A percentile compares a stretch with the other conserved stretches of the same genome.
phyloP scores from a whole-genome alignment of 441 rosid species.

The Francoa sonchifolia region DNA sequence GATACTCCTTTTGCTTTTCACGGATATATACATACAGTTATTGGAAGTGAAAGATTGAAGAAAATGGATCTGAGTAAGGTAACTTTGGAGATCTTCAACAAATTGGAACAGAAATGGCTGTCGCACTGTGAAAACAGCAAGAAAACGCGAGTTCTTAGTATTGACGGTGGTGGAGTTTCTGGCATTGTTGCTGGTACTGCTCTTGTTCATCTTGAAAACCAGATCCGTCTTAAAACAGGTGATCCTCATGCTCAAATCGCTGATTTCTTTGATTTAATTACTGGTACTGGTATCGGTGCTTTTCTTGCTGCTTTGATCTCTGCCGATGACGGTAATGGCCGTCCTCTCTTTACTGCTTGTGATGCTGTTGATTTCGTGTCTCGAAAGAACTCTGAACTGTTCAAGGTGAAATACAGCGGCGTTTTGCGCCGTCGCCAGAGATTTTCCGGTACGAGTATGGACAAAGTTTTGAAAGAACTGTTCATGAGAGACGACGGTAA shows the following conservation, averaged over 20 bases:
- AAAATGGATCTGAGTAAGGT: conserved; percentile 90
- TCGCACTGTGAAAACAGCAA: conserved; percentile 55
- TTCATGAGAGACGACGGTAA: conserved; percentile 54
- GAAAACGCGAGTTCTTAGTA: conserved; percentile 68
- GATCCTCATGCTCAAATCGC: conserved; percentile 58
- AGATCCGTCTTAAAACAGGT: conserved; percentile 65
- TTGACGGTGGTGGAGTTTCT: conserved; percentile 77
- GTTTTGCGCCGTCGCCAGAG: conserved; percentile 30
- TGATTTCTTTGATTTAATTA: conserved; percentile 79
- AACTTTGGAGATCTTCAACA: conserved; percentile 77
- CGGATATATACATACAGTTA: too few species aligned
- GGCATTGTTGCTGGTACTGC: conserved; percentile 58
- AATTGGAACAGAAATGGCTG: conserved; percentile 85
- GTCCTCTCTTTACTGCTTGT: conserved; percentile 55
- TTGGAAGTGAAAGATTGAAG: too few species aligned
- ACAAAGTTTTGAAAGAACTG: conserved; percentile 42
- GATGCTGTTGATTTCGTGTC: conserved; percentile 43
- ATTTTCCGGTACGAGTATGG: conserved; percentile 65
- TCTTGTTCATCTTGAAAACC: conserved; percentile 67
- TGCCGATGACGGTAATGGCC: conserved; percentile 62
- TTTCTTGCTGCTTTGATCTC: conserved; percentile 56
- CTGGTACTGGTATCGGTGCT: conserved; percentile 78
- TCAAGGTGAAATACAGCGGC: conserved; percentile 25
- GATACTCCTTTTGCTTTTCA: neutral
- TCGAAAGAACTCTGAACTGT: conserved; percentile 41